These are phyloP conservation scores for Fusarium sp. DNA, from an alignment of 2,329 filamentous ascomycete species.

Conservation along the genomic window DNA sequence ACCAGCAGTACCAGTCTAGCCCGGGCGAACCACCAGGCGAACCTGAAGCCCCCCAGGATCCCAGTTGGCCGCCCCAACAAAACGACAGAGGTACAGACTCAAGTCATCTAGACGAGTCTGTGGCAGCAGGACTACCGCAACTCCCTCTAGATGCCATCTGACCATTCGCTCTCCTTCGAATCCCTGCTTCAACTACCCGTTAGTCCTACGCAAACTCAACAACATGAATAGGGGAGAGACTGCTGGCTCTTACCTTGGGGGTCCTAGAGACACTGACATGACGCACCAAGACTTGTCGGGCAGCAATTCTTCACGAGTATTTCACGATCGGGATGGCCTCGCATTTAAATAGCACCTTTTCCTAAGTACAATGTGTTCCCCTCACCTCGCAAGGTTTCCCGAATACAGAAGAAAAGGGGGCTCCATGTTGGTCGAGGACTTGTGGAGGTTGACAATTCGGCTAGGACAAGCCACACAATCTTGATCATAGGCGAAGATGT, in stretches of 20 bases:
- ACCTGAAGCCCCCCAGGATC: background rate
- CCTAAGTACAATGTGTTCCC: conserved; percentile 28
- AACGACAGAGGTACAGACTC: conserved; percentile 9
- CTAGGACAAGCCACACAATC: conserved; percentile 17
- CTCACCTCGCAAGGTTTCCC: conserved; percentile 24
- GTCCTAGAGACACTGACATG: background rate
- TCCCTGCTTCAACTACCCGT: conserved; percentile 23
- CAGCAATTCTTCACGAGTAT: background rate
- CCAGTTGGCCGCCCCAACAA: background rate
- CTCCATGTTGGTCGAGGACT: background rate
- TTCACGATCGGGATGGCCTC: background rate
- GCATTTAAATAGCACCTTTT: conserved; percentile 39
- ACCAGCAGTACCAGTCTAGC: background rate
- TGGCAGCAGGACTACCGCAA: conserved; percentile 7
- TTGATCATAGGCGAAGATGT: conserved; percentile 21
- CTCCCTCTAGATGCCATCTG: background rate
- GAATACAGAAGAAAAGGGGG: background rate
- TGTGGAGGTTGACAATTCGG: background rate
- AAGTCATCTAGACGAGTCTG: background rate
- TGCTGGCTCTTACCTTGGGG: conserved; percentile 17
- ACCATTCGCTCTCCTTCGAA: background rate
- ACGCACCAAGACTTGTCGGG: background rate
- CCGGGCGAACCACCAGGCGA: background rate
- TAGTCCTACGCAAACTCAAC: conserved; percentile 33
- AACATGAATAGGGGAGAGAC: background rate